phyloP scores from a whole-genome alignment of 805 yeast species.

The Myxozyma sirexii region DNA sequence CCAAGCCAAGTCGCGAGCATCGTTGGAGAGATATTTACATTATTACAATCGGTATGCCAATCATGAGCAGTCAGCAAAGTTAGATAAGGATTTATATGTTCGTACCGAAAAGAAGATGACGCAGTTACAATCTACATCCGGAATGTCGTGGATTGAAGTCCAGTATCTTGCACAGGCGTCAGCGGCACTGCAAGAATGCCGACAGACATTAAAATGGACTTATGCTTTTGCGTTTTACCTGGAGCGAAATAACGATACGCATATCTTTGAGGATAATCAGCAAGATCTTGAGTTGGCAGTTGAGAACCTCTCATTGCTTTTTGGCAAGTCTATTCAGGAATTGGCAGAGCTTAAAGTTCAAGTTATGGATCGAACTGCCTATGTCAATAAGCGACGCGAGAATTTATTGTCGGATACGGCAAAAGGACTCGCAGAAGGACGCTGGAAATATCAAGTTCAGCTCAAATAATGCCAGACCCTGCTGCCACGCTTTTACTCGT shows the following conservation, averaged over 20 bases:
- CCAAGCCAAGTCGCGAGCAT: slow-evolving; percentile 50
- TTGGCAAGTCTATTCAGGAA: slow-evolving; percentile 47
- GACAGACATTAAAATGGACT: slow-evolving; percentile 87
- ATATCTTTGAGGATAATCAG: slow-evolving; percentile 73
- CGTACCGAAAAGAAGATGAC: slow-evolving; percentile 66
- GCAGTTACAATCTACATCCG: slow-evolving; percentile 62
- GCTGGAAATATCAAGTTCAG: slow-evolving; percentile 41
- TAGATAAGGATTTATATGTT: slow-evolving; percentile 67
- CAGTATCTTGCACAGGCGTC: slow-evolving; percentile 80
- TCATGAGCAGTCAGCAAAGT: slow-evolving; percentile 74
- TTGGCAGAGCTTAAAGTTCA: slow-evolving; percentile 47
- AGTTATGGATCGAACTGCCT: slow-evolving; percentile 50
- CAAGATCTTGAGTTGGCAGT: slow-evolving; percentile 63
- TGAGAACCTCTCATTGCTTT: slow-evolving; percentile 66
- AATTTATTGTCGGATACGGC: slow-evolving; percentile 51
- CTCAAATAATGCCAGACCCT: slow-evolving; percentile 11
- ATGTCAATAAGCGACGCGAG: slow-evolving; percentile 48
- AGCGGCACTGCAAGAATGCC: slow-evolving; percentile 61
- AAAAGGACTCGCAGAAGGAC: slow-evolving; percentile 47
- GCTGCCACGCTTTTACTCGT: neutral
- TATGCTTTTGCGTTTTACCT: slow-evolving; percentile 78
- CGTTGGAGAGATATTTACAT: slow-evolving; percentile 68
- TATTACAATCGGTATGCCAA: slow-evolving; percentile 72
- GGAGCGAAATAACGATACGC: slow-evolving; percentile 53
- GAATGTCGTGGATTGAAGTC: slow-evolving; percentile 83